phyloP scores from a whole-genome alignment of 805 yeast genomes.

The Spathaspora passalidarum region DNA sequence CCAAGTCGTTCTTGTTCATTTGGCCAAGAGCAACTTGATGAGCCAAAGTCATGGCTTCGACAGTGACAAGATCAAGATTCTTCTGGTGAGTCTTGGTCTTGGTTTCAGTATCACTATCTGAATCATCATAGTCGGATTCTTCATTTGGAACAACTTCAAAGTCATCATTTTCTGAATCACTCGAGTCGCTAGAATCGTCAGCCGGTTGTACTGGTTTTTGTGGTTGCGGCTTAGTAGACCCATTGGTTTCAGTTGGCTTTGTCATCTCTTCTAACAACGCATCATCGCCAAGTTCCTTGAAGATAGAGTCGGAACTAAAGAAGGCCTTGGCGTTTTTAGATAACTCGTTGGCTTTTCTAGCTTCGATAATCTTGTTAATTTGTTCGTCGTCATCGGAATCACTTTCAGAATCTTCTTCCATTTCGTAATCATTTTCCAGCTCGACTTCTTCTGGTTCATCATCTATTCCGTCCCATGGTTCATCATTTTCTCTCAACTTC shows the following conservation, averaged over 20 bases:
- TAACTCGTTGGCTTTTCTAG: slow-evolving; percentile 32
- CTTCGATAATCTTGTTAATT: slow-evolving; percentile 51
- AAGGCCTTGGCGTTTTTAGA: slow-evolving; percentile 36
- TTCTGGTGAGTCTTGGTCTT: slow-evolving; percentile 49
- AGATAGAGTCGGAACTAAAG: slow-evolving; percentile 39
- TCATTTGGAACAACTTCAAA: slow-evolving; percentile 41
- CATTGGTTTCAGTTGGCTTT: slow-evolving; percentile 11
- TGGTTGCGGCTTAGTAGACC: background rate
- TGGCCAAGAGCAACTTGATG: slow-evolving; percentile 93
- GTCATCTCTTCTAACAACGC: slow-evolving; percentile 45
- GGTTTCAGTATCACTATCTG: slow-evolving; percentile 43
- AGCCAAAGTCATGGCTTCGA: slow-evolving; percentile 96
- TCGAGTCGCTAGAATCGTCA: slow-evolving; percentile 24
- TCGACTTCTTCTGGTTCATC: slow-evolving; percentile 36
- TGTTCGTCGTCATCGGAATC: slow-evolving; percentile 75
- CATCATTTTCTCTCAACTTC: slow-evolving; percentile 74
- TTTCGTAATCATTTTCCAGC: slow-evolving; percentile 41
- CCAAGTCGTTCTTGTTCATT: slow-evolving; percentile 74
- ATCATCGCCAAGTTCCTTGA: slow-evolving; percentile 43
- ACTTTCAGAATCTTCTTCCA: slow-evolving; percentile 32
- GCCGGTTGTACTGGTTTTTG: slow-evolving; percentile 6
- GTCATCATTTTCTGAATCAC: slow-evolving; percentile 45
- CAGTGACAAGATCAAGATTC: slow-evolving; percentile 82
- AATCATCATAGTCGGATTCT: slow-evolving; percentile 31
- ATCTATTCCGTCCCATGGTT: slow-evolving; percentile 72